Evolutionary conservation across 1,139 yeast species (phyloP).

Genomic region (Geotrichum bryndzae): DNA sequence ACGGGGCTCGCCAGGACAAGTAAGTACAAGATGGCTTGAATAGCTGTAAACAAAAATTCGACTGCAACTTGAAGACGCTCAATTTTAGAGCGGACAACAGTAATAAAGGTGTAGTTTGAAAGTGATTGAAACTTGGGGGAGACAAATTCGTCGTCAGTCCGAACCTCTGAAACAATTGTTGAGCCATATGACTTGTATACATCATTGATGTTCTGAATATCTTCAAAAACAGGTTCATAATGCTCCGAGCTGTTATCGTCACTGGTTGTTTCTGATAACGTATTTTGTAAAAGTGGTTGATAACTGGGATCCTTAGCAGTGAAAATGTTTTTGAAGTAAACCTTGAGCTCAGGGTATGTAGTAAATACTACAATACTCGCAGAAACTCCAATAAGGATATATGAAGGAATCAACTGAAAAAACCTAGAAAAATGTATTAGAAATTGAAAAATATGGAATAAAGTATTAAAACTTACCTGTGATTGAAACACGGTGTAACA

Average conservation of each 20-base stretch:
- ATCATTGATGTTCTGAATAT: conserved; percentile 14
- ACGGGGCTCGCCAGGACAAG: conserved; percentile 39
- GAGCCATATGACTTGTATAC: conserved; percentile 15
- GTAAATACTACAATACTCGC: conserved; percentile 18
- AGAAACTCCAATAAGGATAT: conserved; percentile 21
- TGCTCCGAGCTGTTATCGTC: conserved; percentile 3
- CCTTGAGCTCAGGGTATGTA: conserved; percentile 19
- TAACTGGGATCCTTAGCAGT: conserved; percentile 22
- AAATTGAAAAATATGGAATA: neutral
- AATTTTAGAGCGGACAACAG: conserved; percentile 27
- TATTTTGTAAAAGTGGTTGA: neutral
- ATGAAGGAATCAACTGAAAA: conserved; percentile 24
- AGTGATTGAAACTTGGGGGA: neutral
- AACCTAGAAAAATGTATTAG: neutral
- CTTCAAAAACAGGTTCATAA: conserved; percentile 5
- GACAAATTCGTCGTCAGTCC: conserved; percentile 2
- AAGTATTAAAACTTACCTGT: conserved; percentile 24
- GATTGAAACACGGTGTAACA: conserved; percentile 27
- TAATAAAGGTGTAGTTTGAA: conserved; percentile 20
- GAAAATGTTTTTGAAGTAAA: conserved; percentile 9
- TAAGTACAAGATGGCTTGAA: conserved; percentile 28
- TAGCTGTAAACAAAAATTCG: conserved; percentile 25
- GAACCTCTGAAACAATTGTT: conserved; percentile 21
- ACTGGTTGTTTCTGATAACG: no score
- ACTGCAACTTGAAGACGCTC: conserved; percentile 27